Percentiles rank a stretch among this genome's conserved stretches.
These are phyloP conservation scores for Pezicula carpinea DNA, from an alignment of 2,329 filamentous ascomycete genomes.

Conservation along the genomic window DNA sequence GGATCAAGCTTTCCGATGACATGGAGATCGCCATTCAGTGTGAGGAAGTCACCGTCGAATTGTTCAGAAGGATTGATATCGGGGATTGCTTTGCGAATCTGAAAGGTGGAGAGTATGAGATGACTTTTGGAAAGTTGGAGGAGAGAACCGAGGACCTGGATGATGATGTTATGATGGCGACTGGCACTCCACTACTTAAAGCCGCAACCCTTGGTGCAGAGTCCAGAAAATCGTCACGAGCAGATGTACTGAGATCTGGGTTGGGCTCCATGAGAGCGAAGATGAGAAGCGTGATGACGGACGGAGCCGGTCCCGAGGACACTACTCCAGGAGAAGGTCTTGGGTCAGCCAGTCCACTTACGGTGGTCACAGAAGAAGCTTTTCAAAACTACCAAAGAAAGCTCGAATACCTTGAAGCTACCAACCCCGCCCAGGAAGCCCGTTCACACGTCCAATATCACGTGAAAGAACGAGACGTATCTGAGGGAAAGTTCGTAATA, in stretches of 20 bases:
- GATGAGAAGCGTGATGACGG: slow-evolving; percentile 32
- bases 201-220: slow-evolving; percentile 34
- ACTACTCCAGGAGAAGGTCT: slow-evolving; percentile 32
- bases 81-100: slow-evolving; percentile 49
- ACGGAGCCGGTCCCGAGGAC: slow-evolving; percentile 32
- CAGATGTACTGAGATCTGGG: not conserved
- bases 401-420: slow-evolving; percentile 35
- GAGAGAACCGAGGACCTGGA: slow-evolving; percentile 31
- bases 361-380: slow-evolving; percentile 39
- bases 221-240: slow-evolving; percentile 2
- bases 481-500: slow-evolving; percentile 29
- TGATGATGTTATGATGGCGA: slow-evolving; percentile 36
- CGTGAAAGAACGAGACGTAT: slow-evolving; percentile 8
- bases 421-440: slow-evolving; percentile 33
- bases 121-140: slow-evolving; percentile 39
- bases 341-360: slow-evolving; percentile 35
- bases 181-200: slow-evolving; percentile 40
- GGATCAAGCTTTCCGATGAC: slow-evolving; percentile 45
- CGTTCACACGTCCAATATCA: slow-evolving; percentile 26
- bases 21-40: slow-evolving; percentile 47
- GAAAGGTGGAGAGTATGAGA: slow-evolving; percentile 46
- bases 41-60: slow-evolving; percentile 41
- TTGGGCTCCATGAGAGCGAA: slow-evolving; percentile 7
- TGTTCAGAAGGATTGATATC: slow-evolving; percentile 46
- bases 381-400: slow-evolving; percentile 36